Evolutionary conservation across 352 stramenopile species (phyloP).

Genomic region (Thraustochytrium striatum): DNA sequence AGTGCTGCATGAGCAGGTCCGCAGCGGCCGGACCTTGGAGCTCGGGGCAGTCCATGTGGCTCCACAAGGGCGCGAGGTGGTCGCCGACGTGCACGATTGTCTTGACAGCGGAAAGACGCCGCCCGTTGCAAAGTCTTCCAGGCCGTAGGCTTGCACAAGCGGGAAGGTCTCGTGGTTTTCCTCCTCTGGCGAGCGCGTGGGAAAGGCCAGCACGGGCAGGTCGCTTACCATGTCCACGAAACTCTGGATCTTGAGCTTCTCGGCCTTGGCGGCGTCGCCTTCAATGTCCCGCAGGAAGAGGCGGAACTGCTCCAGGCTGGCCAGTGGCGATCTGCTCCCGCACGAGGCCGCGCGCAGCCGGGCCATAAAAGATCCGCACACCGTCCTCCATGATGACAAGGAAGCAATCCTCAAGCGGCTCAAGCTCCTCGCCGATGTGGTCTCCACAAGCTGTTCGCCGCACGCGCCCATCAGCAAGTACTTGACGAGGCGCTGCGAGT

Average conservation of each 20-base stretch:
- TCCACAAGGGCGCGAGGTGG: conserved; percentile 1
- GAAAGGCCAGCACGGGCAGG: neutral
- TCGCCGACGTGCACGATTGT: neutral
- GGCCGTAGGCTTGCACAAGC: conserved; percentile 30
- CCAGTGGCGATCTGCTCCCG: no score
- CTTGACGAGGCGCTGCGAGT: conserved; percentile 33
- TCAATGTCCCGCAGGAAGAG: neutral
- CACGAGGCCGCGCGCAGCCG: neutral
- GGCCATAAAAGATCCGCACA: neutral
- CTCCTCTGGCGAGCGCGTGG: neutral
- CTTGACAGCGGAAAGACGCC: conserved; percentile 28
- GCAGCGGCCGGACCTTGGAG: neutral
- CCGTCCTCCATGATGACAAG: neutral
- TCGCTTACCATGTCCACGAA: neutral
- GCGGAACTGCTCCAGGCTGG: conserved; percentile 26
- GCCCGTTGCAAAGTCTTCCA: conserved; percentile 24
- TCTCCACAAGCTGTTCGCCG: conserved; percentile 11
- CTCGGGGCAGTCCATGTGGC: neutral
- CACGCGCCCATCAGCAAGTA: conserved; percentile 30
- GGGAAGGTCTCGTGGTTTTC: conserved; percentile 36
- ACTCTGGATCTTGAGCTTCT: conserved; percentile 15
- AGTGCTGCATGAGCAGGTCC: neutral
- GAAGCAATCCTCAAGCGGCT: neutral
- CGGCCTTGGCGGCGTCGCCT: neutral
- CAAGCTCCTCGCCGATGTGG: neutral